These are phyloP conservation scores for Letharia columbiana DNA, from an alignment of 495 filamentous ascomycete species.

Conservation along the genomic window DNA sequence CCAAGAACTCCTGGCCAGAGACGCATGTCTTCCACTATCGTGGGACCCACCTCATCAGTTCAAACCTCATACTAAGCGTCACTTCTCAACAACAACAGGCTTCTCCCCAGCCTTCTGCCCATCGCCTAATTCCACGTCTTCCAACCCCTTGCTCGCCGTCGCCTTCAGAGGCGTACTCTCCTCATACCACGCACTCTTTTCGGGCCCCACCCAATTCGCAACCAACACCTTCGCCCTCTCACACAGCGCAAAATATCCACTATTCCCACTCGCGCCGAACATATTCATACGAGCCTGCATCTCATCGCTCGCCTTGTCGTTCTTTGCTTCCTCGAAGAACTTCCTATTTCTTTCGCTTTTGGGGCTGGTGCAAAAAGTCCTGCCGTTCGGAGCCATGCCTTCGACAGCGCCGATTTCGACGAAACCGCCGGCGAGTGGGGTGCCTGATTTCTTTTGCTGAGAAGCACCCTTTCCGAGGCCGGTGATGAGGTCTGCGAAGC, in stretches of 20 bases:
- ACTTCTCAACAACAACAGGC: background rate
- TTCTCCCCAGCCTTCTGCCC: slow-evolving; percentile 8
- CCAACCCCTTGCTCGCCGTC: slow-evolving; percentile 14
- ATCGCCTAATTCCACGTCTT: slow-evolving; percentile 20
- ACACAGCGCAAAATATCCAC: slow-evolving; percentile 61
- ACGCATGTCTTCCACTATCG: background rate
- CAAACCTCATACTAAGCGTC: background rate
- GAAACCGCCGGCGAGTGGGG: slow-evolving; percentile 20
- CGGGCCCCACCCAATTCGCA: slow-evolving; percentile 37
- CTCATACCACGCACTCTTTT: slow-evolving; percentile 11
- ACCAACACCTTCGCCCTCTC: slow-evolving; percentile 56
- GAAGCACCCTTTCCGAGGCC: slow-evolving; percentile 58
- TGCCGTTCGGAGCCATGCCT: slow-evolving; percentile 32
- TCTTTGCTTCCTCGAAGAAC: slow-evolving; percentile 40
- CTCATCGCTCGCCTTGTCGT: slow-evolving; percentile 72
- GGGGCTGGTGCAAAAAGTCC: slow-evolving; percentile 83
- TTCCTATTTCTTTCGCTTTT: slow-evolving; percentile 42
- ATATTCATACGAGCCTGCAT: slow-evolving; percentile 76
- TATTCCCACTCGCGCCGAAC: slow-evolving; percentile 76
- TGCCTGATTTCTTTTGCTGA: slow-evolving; percentile 26
- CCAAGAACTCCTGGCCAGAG: background rate
- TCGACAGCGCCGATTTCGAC: slow-evolving; percentile 36
- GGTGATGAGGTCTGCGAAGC: slow-evolving; percentile 77
- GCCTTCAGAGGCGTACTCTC: slow-evolving; percentile 9
- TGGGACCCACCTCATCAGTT: background rate